phyloP scores from a whole-genome alignment of 768 basidiomycete species.

The Lanmaoa pseudosensibilis region DNA sequence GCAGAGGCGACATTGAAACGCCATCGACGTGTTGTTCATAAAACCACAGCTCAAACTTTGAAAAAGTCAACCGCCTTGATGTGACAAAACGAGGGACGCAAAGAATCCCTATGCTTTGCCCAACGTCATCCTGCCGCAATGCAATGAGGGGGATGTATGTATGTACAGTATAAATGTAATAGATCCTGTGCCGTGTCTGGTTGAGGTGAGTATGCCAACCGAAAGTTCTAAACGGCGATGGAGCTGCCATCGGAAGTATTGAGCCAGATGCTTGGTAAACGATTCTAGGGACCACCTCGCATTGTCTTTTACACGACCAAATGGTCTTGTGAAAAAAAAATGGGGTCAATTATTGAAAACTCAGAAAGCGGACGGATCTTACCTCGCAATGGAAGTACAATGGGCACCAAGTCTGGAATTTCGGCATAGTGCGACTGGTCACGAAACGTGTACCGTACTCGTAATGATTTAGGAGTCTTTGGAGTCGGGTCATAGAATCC shows the following conservation, averaged over 20 bases:
- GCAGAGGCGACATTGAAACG: conserved; percentile 9
- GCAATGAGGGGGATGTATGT: conserved; percentile 27
- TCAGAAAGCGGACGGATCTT: conserved; percentile 31
- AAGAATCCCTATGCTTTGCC: conserved; percentile 5
- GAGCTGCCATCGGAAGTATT: conserved; percentile 4
- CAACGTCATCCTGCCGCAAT: conserved; percentile 14
- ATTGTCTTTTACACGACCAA: conserved; percentile 25
- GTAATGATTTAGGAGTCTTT: conserved; percentile 64
- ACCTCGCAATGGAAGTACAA: conserved; percentile 78
- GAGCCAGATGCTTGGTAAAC: conserved; percentile 5
- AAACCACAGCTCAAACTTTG: conserved; percentile 2
- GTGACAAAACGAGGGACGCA: conserved; percentile 18
- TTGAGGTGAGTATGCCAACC: conserved; percentile 8
- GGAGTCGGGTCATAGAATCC: conserved; percentile 90
- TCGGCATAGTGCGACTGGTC: conserved; percentile 75
- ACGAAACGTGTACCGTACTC: conserved; percentile 76
- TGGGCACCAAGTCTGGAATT: conserved; percentile 65
- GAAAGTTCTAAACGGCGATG: neutral
- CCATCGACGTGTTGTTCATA: conserved; percentile 28
- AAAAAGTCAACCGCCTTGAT: neutral
- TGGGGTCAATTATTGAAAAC: conserved; percentile 6
- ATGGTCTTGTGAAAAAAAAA: conserved; percentile 22
- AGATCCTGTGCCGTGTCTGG: conserved; percentile 16
- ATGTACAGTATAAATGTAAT: conserved; percentile 30
- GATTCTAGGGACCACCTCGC: neutral